phyloP scores from a whole-genome alignment of 2,329 filamentous ascomycete species.

The Alternaria sp. region DNA sequence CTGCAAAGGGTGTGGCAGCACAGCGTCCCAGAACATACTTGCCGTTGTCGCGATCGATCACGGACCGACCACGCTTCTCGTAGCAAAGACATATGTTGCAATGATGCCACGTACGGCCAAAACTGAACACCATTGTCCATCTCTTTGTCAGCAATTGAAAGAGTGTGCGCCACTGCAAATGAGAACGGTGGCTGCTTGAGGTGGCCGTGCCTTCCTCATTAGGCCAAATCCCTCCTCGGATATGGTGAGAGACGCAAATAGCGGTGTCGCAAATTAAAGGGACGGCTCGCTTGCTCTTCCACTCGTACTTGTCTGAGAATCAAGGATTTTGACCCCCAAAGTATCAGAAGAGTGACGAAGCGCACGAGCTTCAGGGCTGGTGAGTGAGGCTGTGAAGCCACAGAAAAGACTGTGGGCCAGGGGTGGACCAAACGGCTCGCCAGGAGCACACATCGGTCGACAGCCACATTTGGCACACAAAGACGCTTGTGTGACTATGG shows the following conservation, averaged over 20 bases:
- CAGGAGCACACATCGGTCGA: constrained; percentile 3
- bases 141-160: background rate
- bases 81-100: background rate
- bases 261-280: constrained; percentile 20
- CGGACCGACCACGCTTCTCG: background rate
- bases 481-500: constrained; percentile 10
- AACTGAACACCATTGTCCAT: background rate
- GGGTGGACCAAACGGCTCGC: constrained; percentile 7
- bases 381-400: constrained; percentile 18
- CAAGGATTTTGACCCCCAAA: constrained; percentile 8
- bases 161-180: constrained; percentile 1
- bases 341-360: background rate
- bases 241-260: background rate
- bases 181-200: constrained; percentile 31
- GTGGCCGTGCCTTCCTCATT: constrained; percentile 26
- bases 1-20: background rate
- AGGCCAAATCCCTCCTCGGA: background rate
- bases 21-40: background rate
- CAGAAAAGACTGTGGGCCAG: background rate
- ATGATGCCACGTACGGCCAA: background rate
- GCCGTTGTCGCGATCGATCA: background rate
- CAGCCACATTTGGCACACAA: constrained; percentile 16
- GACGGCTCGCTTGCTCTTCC: background rate
- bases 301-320: background rate
- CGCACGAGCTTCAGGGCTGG: constrained; percentile 10